Evolutionary conservation across 306 rosid species (phyloP).

Genomic region (Quercus glauca): DNA sequence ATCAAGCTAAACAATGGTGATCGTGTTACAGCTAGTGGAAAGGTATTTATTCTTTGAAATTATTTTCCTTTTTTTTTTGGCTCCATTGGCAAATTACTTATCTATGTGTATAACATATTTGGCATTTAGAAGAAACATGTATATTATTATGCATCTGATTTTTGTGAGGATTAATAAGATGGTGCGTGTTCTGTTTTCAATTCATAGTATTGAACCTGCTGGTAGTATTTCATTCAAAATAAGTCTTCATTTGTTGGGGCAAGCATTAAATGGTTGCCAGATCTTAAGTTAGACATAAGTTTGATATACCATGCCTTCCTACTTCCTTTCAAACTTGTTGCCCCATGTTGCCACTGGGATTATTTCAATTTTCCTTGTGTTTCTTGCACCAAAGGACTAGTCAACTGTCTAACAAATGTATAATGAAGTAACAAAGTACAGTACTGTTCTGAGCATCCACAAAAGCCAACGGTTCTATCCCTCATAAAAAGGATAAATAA

Average conservation of each 20-base stretch:
- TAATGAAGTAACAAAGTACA: neutral
- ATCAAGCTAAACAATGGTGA: conserved; percentile 84
- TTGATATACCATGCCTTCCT: neutral
- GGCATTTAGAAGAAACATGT: neutral
- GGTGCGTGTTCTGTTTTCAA: neutral
- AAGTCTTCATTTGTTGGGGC: neutral
- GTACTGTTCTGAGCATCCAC: neutral
- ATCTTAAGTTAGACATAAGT: neutral
- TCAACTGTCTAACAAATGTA: neutral
- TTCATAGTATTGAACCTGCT: neutral
- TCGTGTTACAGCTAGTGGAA: conserved; percentile 90
- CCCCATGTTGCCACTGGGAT: neutral
- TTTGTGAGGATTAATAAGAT: neutral
- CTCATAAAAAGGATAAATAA: neutral
- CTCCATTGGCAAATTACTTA: neutral
- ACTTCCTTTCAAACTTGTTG: neutral
- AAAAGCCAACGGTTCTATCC: neutral
- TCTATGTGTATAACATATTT: neutral
- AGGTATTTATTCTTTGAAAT: conserved; percentile 43
- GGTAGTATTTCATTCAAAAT: neutral
- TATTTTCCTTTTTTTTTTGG: neutral
- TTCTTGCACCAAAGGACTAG: neutral
- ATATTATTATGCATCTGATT: neutral
- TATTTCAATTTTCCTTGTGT: neutral
- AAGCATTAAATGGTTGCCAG: neutral